Evolutionary conservation across 1,284 basidiomycete genomes (phyloP).

Genomic region (Leccinum colubrinum): DNA sequence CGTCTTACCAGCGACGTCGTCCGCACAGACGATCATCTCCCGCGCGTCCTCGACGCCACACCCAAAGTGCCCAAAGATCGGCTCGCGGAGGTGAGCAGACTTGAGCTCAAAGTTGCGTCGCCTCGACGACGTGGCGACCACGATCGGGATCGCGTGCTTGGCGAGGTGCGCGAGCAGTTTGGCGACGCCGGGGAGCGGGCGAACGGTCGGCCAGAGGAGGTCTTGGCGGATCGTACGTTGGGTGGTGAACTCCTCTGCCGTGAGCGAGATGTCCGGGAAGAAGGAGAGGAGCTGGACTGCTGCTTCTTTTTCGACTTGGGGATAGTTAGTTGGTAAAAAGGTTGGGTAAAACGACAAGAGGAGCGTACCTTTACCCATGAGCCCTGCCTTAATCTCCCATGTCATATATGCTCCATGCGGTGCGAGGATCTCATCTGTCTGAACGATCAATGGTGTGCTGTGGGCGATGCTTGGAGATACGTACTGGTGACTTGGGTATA

Average conservation of each 20-base stretch:
- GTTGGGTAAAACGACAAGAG: neutral
- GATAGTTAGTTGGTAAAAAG: too few species aligned
- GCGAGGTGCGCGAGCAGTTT: slow-evolving; percentile 66
- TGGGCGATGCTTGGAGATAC: slow-evolving; percentile 18
- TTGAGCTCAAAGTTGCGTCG: slow-evolving; percentile 66
- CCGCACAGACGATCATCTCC: slow-evolving; percentile 63
- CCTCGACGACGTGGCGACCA: slow-evolving; percentile 71
- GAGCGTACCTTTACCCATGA: slow-evolving; percentile 76
- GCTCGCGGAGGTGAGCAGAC: slow-evolving; percentile 52
- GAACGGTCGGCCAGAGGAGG: slow-evolving; percentile 61
- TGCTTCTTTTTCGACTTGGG: slow-evolving; percentile 62
- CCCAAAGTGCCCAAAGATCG: slow-evolving; percentile 45
- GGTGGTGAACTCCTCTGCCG: slow-evolving; percentile 54
- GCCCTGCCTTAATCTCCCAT: slow-evolving; percentile 80
- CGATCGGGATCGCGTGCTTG: slow-evolving; percentile 65
- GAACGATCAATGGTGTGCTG: slow-evolving; percentile 7
- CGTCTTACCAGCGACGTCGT: slow-evolving; percentile 48
- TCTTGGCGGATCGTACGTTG: slow-evolving; percentile 60
- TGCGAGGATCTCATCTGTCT: slow-evolving; percentile 59
- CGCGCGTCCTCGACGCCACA: slow-evolving; percentile 29
- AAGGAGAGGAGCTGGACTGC: slow-evolving; percentile 66
- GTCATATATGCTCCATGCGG: slow-evolving; percentile 74
- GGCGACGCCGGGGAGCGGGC: slow-evolving; percentile 64
- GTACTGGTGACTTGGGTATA: slow-evolving; percentile 77
- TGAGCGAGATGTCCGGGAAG: slow-evolving; percentile 68